Evolutionary conservation across 495 filamentous ascomycete genomes (phyloP), one percentile per base, ranked within the genome.

Genomic region (Penicillium cinerascens): DNA sequence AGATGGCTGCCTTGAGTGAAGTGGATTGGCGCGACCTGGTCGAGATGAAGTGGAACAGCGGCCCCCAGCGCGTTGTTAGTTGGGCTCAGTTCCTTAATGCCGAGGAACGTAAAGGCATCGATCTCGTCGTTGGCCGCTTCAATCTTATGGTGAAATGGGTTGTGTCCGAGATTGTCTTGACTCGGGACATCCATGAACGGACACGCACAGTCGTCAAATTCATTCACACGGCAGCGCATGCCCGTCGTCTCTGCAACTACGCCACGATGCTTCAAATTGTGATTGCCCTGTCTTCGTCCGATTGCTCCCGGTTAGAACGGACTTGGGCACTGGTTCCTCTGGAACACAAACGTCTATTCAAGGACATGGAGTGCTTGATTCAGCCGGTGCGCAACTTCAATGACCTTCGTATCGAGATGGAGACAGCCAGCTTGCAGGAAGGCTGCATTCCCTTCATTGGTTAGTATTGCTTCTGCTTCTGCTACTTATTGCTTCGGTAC

Each of bases 81-180:
- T 99, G 95, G 95, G 90, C 96, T n/a, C 85, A 93, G 43, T 97
- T 93, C 63, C 80, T 99, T 11, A 82, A 83, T 25, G 80, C 84
- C n/a, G 82, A 85, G 15, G 85, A 95, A 52, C 87, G 87, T 21
- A 87, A 83, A 33, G 93, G 93, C 18, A 89, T 97, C 46, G 93
- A 97, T 59, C 78, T 99, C n/a, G 91, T 96, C 18, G 91, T 96
- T 58, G 90, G 92, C 17, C 87, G 95, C 33, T 97, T 97, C 76
- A 97, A 97, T 66, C 79, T 99, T 54, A 88, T 97, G 79, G 92
- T 95, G 44, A 97, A 96, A 75, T 99, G 95, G 95, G 86, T 87
- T 13, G 78, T 95, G 20, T 97, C 92, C 2, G 91, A 97, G 66
- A 83, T 92, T 59, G 82, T 97, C 25, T 75, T 99, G 36, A 97